Conservation (phyloP, 306 rosid genomes). For the Prunus mongolica region DNA sequence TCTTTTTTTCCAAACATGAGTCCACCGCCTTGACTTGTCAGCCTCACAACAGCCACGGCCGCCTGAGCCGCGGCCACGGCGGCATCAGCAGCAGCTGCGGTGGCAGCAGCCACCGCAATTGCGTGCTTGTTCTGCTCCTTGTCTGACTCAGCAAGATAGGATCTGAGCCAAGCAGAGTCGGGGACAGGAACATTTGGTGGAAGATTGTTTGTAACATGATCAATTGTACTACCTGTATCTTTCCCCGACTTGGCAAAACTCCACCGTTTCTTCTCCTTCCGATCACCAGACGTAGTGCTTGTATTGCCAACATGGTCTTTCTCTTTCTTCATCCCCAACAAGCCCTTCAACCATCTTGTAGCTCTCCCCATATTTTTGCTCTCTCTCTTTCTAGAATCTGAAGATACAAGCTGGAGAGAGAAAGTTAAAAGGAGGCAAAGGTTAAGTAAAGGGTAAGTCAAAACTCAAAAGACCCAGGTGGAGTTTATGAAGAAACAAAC, state of each 20-base stretch:
- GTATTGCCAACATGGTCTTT: slow-evolving; percentile 41
- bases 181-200: slow-evolving; percentile 17
- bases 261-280: slow-evolving; percentile 76
- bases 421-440: background rate
- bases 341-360: slow-evolving; percentile 77
- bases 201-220: background rate
- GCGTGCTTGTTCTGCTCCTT: slow-evolving; percentile 85
- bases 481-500: slow-evolving; percentile 19
- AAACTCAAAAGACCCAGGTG: background rate
- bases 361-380: slow-evolving; percentile 46
- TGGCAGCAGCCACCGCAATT: slow-evolving; percentile 96
- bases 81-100: slow-evolving; percentile 86
- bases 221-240: slow-evolving; percentile 21
- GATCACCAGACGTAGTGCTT: slow-evolving; percentile 25
- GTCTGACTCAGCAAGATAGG: slow-evolving; percentile 59
- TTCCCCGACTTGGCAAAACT: slow-evolving; percentile 72
- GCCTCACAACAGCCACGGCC: slow-evolving; percentile 81
- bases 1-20: slow-evolving; percentile 48
- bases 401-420: slow-evolving; percentile 14
- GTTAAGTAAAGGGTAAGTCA: slow-evolving; percentile 6
- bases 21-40: slow-evolving; percentile 54
- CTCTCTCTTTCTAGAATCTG: slow-evolving; percentile 7
- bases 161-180: slow-evolving; percentile 60
- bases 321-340: slow-evolving; percentile 83
- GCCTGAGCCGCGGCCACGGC: slow-evolving; percentile 91